Evolutionary conservation across 306 rosid species (phyloP).

Genomic region (Cyamopsis tetragonoloba): DNA sequence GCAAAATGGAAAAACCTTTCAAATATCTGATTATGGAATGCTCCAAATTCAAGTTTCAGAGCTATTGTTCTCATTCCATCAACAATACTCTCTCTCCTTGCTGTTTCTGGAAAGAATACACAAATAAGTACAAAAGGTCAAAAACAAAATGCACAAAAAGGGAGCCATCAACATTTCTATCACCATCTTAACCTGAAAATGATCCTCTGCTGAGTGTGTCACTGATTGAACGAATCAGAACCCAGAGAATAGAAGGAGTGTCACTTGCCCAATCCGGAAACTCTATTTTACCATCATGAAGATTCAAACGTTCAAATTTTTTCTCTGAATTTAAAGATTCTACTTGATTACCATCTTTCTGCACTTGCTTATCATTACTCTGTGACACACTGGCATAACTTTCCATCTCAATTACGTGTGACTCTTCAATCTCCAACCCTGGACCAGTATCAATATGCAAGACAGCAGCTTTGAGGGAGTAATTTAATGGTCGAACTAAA

Average conservation of each 20-base stretch:
- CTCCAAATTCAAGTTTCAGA: conserved; percentile 92
- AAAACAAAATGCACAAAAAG: not conserved
- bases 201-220: conserved; percentile 83
- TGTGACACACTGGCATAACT: conserved; percentile 40
- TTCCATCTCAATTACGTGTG: conserved; percentile 80
- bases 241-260: conserved; percentile 77
- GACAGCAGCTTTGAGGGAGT: conserved; percentile 85
- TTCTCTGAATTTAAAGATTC: conserved; percentile 39
- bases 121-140: conserved; percentile 20
- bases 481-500: conserved; percentile 75
- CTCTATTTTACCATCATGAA: conserved; percentile 63
- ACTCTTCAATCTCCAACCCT: conserved; percentile 72
- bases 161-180: conserved; percentile 20
- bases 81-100: conserved; percentile 80
- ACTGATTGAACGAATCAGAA: conserved; percentile 64
- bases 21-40: conserved; percentile 79
- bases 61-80: conserved; percentile 99
- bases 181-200: conserved; percentile 72
- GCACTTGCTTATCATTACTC: conserved; percentile 35
- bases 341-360: conserved; percentile 38
- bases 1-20: conserved; percentile 56
- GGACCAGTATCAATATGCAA: conserved; percentile 96
- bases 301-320: conserved; percentile 51
- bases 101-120: conserved; percentile 54
- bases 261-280: conserved; percentile 98